Conservation (phyloP, 1,284 basidiomycete species). For the Jaminaea rosea region DNA sequence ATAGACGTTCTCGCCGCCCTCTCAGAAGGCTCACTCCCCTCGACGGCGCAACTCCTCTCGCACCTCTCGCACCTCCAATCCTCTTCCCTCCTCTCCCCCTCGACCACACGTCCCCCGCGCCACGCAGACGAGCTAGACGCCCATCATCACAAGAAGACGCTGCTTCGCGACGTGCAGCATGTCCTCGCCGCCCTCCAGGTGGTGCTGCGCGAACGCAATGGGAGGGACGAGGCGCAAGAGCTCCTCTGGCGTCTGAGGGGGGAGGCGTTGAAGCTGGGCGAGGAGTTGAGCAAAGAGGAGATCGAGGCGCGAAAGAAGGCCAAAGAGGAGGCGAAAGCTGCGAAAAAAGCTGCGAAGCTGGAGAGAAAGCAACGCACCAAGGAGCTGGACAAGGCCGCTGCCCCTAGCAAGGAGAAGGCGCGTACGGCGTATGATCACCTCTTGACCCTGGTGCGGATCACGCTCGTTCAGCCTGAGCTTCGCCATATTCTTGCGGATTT, state of each 20-base stretch:
- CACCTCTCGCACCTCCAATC: neutral
- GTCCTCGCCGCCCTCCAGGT: neutral
- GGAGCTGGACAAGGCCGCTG: neutral
- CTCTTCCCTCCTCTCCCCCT: neutral
- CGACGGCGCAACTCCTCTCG: slow-evolving; percentile 1
- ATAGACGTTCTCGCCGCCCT: slow-evolving; percentile 9
- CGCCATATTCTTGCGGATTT: slow-evolving; percentile 12
- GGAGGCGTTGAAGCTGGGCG: neutral
- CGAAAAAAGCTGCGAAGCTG: neutral
- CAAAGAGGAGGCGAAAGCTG: neutral
- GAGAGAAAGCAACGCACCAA: neutral
- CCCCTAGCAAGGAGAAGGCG: neutral
- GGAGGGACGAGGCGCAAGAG: slow-evolving; percentile 7
- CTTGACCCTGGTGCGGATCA: slow-evolving; percentile 5
- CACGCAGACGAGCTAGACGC: neutral
- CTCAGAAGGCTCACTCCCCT: slow-evolving; percentile 8
- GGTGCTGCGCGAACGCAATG: slow-evolving; percentile 6
- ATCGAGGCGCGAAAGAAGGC: neutral
- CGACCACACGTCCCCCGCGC: neutral
- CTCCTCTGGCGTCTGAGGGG: slow-evolving; percentile 7
- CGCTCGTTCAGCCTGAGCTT: slow-evolving; percentile 15
- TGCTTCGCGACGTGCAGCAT: slow-evolving; percentile 2
- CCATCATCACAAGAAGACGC: no score
- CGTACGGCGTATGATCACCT: slow-evolving; percentile 5
- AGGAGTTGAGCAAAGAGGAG: neutral